Evolutionary conservation across 2,329 filamentous ascomycete genomes (phyloP).

Genomic region (Xylaria sp.): DNA sequence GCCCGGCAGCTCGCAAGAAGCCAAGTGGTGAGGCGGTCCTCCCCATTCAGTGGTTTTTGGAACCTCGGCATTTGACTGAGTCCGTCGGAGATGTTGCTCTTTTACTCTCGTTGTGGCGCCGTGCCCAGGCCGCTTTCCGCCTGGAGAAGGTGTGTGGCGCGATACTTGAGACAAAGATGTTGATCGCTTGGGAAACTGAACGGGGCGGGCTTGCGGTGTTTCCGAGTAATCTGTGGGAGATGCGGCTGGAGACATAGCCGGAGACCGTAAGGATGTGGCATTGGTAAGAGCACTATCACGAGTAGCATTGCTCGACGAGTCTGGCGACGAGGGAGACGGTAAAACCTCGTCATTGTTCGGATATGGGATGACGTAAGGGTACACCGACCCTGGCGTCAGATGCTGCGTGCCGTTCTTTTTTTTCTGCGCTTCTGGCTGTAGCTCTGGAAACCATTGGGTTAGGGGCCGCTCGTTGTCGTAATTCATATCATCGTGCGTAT

Average conservation of each 20-base stretch:
- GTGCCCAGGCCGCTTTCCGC: neutral
- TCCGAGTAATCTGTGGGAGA: slow-evolving; percentile 3
- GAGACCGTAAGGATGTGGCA: slow-evolving; percentile 4
- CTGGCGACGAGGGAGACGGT: slow-evolving; percentile 15
- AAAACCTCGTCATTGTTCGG: slow-evolving; percentile 11
- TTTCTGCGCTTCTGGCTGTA: slow-evolving; percentile 5
- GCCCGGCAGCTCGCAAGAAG: slow-evolving; percentile 1
- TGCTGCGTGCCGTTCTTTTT: slow-evolving; percentile 8
- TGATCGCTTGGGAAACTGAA: slow-evolving; percentile 25
- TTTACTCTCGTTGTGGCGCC: neutral
- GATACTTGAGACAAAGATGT: slow-evolving; percentile 28
- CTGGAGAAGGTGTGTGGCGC: slow-evolving; percentile 13
- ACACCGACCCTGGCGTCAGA: neutral
- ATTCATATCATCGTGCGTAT: neutral
- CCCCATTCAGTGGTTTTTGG: slow-evolving; percentile 24
- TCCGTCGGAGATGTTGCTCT: slow-evolving; percentile 30
- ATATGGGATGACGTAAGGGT: slow-evolving; percentile 4
- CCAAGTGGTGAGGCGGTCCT: slow-evolving; percentile 14
- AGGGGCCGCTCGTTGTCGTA: slow-evolving; percentile 20
- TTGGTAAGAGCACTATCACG: neutral
- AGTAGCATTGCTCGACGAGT: slow-evolving; percentile 1
- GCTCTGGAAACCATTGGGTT: slow-evolving; percentile 29
- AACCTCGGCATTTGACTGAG: slow-evolving; percentile 33
- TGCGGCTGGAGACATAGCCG: slow-evolving; percentile 15
- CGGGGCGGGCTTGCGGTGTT: neutral